These are phyloP conservation scores for Gamarada debralockiae DNA, from an alignment of 495 filamentous ascomycete species.

Conservation along the genomic window DNA sequence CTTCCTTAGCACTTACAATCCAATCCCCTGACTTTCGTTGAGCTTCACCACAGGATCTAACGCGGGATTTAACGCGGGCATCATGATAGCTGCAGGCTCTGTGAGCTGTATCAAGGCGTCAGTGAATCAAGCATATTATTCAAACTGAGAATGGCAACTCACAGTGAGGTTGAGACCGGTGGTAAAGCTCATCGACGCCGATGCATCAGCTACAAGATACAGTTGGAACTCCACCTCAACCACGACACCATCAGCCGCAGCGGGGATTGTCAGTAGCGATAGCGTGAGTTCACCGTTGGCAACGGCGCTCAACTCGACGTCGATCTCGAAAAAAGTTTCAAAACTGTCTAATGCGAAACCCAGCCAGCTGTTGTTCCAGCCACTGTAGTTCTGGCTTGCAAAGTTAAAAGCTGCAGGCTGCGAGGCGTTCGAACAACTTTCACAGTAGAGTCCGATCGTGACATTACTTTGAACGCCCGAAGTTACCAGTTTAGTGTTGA, in stretches of 20 bases:
- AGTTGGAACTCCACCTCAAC: slow-evolving; percentile 1
- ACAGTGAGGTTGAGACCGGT: background rate
- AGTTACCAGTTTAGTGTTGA: background rate
- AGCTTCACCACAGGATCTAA: background rate
- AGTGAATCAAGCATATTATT: background rate
- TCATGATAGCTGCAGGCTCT: background rate
- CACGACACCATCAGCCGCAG: background rate
- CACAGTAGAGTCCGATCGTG: background rate
- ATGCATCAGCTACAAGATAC: background rate
- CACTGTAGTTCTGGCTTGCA: background rate
- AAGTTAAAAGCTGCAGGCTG: background rate
- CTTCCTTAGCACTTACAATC: background rate
- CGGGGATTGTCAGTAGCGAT: background rate
- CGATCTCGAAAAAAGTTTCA: background rate
- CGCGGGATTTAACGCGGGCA: background rate
- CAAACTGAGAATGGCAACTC: background rate
- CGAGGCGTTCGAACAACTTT: background rate
- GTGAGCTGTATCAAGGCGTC: background rate
- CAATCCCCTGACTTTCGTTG: background rate
- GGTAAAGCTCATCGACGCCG: background rate
- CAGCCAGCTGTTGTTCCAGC: slow-evolving; percentile 1
- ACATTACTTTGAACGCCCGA: background rate
- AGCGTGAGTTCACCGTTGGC: background rate
- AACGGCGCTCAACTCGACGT: background rate
- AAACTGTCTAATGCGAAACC: background rate